These are phyloP conservation scores for Microbotryum saponariae DNA, from an alignment of 1,284 basidiomycete genomes.

Conservation along the genomic window DNA sequence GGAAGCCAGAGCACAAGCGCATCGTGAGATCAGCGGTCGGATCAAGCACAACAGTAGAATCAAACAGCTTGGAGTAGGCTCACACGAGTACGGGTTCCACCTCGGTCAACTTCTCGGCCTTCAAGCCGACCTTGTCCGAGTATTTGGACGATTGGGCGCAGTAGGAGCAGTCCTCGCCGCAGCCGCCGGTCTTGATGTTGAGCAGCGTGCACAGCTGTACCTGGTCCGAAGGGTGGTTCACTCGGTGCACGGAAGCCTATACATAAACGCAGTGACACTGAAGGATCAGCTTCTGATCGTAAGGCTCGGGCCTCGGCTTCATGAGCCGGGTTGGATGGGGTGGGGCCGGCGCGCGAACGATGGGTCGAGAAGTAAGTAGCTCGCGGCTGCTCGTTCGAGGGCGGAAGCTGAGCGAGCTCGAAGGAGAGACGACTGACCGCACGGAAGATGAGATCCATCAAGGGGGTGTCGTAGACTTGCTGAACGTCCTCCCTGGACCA, in stretches of 20 bases:
- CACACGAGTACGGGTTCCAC: slow-evolving; percentile 86
- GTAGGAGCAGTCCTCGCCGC: slow-evolving; percentile 95
- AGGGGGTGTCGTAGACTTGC: slow-evolving; percentile 64
- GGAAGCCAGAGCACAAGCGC: no score
- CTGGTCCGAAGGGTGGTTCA: slow-evolving; percentile 77
- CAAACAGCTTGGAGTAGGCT: slow-evolving; percentile 36
- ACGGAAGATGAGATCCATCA: slow-evolving; percentile 78
- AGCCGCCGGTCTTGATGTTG: slow-evolving; percentile 97
- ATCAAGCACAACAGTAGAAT: no score
- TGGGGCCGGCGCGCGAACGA: neutral
- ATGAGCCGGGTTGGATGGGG: neutral
- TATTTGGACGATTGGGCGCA: slow-evolving; percentile 94
- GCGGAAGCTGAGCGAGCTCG: neutral
- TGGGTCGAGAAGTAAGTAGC: neutral
- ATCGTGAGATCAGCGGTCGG: no score
- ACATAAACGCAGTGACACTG: slow-evolving; percentile 31
- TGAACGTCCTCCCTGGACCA: slow-evolving; percentile 68
- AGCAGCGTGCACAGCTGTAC: slow-evolving; percentile 91
- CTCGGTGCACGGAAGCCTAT: slow-evolving; percentile 61
- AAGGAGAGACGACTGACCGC: slow-evolving; percentile 52
- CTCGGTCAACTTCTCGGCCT: slow-evolving; percentile 79
- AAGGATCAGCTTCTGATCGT: neutral
- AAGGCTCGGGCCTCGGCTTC: neutral
- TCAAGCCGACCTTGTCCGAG: slow-evolving; percentile 63
- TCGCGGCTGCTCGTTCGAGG: neutral